Base-by-base conservation (phyloP, 768 basidiomycete genomes). In the Multifurca ochricompacta region DNA sequence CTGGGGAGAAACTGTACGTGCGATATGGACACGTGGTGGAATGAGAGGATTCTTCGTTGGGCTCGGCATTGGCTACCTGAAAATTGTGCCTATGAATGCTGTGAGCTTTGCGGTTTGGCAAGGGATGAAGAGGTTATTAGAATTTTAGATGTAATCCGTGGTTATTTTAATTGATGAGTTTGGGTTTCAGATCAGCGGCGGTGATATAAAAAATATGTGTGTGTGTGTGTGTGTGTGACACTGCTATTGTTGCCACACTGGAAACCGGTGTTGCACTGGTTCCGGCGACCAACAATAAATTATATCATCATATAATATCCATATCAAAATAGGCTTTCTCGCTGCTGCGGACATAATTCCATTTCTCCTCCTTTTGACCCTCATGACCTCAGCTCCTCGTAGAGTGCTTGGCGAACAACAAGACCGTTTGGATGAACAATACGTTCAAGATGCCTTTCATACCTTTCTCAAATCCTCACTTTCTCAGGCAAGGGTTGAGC, bases 31-130 rank as follows among this genome's bases (percentile, higher is more conserved):
- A 6, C 67, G 74, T 5, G 74, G 77, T n/a, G 92, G 93, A 9
- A 85, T 79, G 81, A 74, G 82, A 67, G 94, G 91, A 2, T 96
- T 96, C 69, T 97, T 85, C 64, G 83, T 96, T 28, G 95, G 95
- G 0, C 71, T 98, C 58, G 79, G 83, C 52, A 88, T 97, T 62
- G 95, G 95, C 2, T 96, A 91, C 70, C 63, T 97, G 51, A 97
- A 98, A 75, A 82, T 95, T 37, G 80, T 96, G 54, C 95, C 95
- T 11, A 95, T 97, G 93, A 95, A 85, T 21, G 91, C 92, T 54
- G 85, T 95, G 52, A 89, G 87, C 67, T 95, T 85, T 63, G 76
- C 90, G 9, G 86, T 85, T n/a, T 96, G 93, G 93, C 87, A 93
- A 67, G 73, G 80, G 56, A 76, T 80, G 64, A 88, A 88, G 71